A percentile compares a stretch with the other conserved stretches of the same genome.
Evolutionary conservation across 305 asterid species (phyloP).

Genomic region (Fraxinus paxiana): DNA sequence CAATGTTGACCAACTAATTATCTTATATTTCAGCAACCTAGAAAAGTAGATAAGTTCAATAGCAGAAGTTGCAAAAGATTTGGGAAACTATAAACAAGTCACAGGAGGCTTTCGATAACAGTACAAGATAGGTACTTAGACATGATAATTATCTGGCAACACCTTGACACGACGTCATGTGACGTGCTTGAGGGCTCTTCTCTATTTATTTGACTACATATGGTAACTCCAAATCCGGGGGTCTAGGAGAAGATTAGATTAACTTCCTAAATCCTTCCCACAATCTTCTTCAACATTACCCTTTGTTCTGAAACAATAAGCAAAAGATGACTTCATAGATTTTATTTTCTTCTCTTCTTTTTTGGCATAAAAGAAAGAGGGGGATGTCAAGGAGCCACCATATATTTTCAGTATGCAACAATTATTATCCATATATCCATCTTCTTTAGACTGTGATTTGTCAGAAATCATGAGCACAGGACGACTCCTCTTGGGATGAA

Average conservation of each 20-base stretch:
- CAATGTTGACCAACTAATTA: not conserved
- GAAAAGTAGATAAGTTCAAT: not conserved
- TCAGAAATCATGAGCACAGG: constrained; percentile 10
- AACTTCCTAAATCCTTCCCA: not conserved
- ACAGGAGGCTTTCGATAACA: not conserved
- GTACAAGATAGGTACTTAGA: not conserved
- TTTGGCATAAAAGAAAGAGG: not conserved
- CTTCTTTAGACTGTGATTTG: not conserved
- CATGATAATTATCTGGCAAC: not conserved
- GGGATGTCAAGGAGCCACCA: not conserved
- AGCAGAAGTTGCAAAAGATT: not conserved
- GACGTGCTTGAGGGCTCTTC: not conserved
- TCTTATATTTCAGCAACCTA: not conserved
- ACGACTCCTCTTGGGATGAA: not conserved
- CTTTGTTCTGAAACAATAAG: constrained; percentile 12
- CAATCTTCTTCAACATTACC: not conserved
- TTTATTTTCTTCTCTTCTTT: not conserved
- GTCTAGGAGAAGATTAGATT: not conserved
- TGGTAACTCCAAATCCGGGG: constrained; percentile 1
- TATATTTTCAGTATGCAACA: constrained; percentile 11
- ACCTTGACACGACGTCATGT: not conserved
- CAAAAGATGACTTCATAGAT: not conserved
- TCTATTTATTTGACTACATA: not conserved
- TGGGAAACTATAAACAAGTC: not conserved
- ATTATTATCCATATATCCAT: not conserved